These are phyloP conservation scores for Gryganskiella cystojenkinii DNA, from an alignment of 192 early-diverging fungal genomes.

Conservation along the genomic window DNA sequence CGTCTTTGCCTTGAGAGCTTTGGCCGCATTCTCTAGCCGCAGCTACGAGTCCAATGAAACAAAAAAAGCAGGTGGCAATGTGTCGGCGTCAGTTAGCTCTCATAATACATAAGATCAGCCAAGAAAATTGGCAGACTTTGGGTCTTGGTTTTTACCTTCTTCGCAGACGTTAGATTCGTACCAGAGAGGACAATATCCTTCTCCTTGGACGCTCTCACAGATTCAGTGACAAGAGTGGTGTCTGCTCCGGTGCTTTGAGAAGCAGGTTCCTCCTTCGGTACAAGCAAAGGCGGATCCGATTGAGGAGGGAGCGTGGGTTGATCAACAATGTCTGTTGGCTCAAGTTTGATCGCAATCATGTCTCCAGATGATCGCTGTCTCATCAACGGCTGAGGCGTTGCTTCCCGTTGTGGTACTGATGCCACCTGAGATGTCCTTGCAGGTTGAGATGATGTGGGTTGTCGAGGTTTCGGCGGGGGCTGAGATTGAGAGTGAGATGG, in stretches of 20 bases:
- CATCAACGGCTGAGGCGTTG: too few species aligned
- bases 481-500: not conserved
- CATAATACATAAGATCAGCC: too few species aligned
- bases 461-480: not conserved
- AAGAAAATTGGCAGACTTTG: not conserved
- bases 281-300: not conserved
- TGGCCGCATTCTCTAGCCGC: slow-evolving; percentile 20
- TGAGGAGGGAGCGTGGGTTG: not conserved
- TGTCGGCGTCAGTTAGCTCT: not conserved
- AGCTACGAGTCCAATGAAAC: too few species aligned
- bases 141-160: slow-evolving; percentile 18
- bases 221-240: slow-evolving; percentile 1
- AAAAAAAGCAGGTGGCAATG: not conserved
- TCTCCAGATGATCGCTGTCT: too few species aligned
- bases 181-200: slow-evolving; percentile 7
- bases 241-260: not conserved
- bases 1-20: slow-evolving; percentile 8
- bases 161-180: slow-evolving; percentile 11
- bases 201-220: slow-evolving; percentile 10
- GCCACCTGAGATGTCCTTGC: not conserved
- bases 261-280: not conserved
- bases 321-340: not conserved
- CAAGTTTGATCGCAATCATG: too few species aligned
- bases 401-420: too few species aligned
- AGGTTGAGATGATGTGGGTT: too few species aligned